Conservation (phyloP, 2,329 filamentous ascomycete genomes). For the Alternaria infectoria region DNA sequence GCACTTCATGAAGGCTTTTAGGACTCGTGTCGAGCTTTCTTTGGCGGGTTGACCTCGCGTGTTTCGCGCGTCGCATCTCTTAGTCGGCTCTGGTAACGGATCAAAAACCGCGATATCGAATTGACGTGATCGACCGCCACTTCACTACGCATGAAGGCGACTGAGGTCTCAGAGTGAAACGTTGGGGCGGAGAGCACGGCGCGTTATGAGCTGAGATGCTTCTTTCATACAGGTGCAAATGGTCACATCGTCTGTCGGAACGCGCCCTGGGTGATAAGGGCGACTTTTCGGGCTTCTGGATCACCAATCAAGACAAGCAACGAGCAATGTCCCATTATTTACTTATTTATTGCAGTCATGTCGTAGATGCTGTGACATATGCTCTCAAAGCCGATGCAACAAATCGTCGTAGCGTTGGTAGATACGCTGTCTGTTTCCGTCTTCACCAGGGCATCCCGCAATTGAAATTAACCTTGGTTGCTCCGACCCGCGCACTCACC, state of each 20-base stretch:
- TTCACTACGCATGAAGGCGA: background rate
- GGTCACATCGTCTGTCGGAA: background rate
- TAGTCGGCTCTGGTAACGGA: background rate
- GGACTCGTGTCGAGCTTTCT: background rate
- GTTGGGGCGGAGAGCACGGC: background rate
- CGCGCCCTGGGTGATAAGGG: background rate
- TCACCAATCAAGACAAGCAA: background rate
- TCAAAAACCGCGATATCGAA: background rate
- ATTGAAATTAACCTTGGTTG: background rate
- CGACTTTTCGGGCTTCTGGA: background rate
- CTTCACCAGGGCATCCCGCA: background rate
- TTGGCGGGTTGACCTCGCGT: background rate
- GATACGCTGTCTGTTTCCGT: background rate
- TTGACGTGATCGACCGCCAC: background rate
- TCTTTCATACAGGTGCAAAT: background rate
- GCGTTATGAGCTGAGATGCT: background rate
- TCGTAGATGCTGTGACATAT: background rate
- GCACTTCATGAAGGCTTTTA: background rate
- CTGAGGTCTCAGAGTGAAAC: background rate
- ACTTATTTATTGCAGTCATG: background rate
- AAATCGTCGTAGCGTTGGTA: background rate
- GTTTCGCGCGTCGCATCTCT: background rate
- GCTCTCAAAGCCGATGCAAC: background rate
- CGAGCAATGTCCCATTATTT: background rate
- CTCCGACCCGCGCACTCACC: background rate